phyloP scores from a whole-genome alignment of 179 eudicot species.

The Gypsophila paniculata region DNA sequence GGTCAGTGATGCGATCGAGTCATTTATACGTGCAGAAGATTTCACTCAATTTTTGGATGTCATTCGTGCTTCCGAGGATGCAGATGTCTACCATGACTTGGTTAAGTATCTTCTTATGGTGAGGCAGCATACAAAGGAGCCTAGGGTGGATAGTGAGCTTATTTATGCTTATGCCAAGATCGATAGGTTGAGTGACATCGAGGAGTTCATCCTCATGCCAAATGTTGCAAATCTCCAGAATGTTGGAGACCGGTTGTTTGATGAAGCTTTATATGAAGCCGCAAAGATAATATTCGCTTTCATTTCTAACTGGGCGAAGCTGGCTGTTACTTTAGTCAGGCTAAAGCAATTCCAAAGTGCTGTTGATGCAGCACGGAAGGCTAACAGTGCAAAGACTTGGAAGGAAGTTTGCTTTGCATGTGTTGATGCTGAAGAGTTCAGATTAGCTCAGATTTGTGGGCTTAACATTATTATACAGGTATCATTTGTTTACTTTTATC shows the following conservation, averaged over 20 bases:
- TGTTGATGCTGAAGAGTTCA: conserved; percentile 96
- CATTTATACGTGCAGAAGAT: conserved; percentile 93
- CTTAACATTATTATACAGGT: conserved; percentile 92
- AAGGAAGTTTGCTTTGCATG: conserved; percentile 96
- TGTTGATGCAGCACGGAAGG: conserved; percentile 94
- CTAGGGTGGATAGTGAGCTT: conserved; percentile 87
- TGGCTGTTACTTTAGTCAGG: conserved; percentile 74
- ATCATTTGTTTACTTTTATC: conserved; percentile 1
- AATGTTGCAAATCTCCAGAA: conserved; percentile 87
- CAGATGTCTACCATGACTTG: conserved; percentile 70
- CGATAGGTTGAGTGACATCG: conserved; percentile 84
- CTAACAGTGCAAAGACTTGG: conserved; percentile 90
- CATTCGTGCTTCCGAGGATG: conserved; percentile 73
- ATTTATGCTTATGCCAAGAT: conserved; percentile 95
- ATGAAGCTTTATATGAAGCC: conserved; percentile 82
- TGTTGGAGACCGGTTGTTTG: conserved; percentile 88
- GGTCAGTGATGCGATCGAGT: conserved; percentile 91
- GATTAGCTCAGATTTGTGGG: conserved; percentile 92
- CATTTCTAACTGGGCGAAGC: conserved; percentile 90
- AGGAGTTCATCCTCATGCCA: conserved; percentile 92
- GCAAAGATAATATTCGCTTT: conserved; percentile 92
- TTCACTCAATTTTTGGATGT: conserved; percentile 82
- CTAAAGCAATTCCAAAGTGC: conserved; percentile 86
- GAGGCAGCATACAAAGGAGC: conserved; percentile 83
- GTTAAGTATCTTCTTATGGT: conserved; percentile 88